Conservation (phyloP, 208 protist genomes). For the Polymyxa betae region DNA sequence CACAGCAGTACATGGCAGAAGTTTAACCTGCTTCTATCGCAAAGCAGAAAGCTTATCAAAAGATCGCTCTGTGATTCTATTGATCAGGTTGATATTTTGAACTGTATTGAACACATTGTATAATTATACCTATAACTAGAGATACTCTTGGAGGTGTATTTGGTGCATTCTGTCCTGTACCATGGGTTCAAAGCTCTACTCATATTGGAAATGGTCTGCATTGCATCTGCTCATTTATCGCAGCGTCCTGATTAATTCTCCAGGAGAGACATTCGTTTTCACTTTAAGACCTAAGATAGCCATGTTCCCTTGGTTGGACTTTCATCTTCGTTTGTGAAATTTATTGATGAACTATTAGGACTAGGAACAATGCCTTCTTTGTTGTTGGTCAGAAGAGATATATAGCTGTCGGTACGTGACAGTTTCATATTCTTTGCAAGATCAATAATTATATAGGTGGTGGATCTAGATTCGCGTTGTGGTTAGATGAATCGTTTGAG, state of each 20-base stretch:
- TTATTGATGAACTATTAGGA: neutral
- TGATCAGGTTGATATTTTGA: neutral
- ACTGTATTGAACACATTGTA: neutral
- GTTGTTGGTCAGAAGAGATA: neutral
- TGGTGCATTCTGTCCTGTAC: constrained; percentile 8
- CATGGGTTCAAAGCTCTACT: neutral
- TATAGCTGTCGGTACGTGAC: neutral
- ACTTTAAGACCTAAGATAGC: neutral
- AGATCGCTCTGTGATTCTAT: neutral
- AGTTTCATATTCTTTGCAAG: neutral
- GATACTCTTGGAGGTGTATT: neutral
- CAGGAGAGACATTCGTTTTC: constrained; percentile 43
- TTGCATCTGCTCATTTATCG: neutral
- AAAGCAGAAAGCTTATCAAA: neutral
- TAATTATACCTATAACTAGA: neutral
- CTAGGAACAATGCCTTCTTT: constrained; percentile 27
- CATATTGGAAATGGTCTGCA: constrained; percentile 31
- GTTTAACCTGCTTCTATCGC: neutral
- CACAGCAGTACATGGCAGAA: neutral
- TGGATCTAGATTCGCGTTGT: neutral
- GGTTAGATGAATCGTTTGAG: constrained; percentile 24
- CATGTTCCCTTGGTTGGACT: neutral
- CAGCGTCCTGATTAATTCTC: neutral
- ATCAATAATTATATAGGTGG: neutral
- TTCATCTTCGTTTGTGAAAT: neutral